These are phyloP conservation scores for Sanghuangporus sanghuang DNA, from an alignment of 1,284 basidiomycete species.

Conservation along the genomic window DNA sequence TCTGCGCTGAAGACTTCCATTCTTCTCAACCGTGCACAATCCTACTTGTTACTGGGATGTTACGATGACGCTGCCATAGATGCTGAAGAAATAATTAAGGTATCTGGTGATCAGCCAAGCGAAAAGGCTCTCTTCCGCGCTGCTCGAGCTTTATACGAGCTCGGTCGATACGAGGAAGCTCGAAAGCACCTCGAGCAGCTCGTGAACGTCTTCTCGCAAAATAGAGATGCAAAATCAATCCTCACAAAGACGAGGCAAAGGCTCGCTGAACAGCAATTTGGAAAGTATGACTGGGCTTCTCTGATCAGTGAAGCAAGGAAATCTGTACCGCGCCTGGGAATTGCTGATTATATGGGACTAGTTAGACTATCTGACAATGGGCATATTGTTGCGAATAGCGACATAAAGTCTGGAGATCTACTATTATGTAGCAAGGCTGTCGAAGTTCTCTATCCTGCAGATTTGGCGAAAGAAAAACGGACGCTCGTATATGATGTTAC, in stretches of 20 bases:
- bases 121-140: slow-evolving; percentile 17
- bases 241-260: slow-evolving; percentile 1
- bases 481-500: slow-evolving; percentile 11
- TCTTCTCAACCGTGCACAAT: slow-evolving; percentile 16
- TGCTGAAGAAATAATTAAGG: slow-evolving; percentile 1
- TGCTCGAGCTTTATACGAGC: slow-evolving; percentile 10
- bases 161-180: slow-evolving; percentile 7
- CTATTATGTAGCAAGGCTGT: slow-evolving; percentile 11
- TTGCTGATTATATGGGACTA: slow-evolving; percentile 12
- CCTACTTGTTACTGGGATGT: slow-evolving; percentile 4
- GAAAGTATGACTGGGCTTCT: slow-evolving; percentile 14
- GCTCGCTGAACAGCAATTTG: slow-evolving; percentile 10
- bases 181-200: slow-evolving; percentile 6
- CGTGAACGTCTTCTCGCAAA: slow-evolving; percentile 3
- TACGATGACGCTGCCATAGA: neutral
- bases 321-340: slow-evolving; percentile 3
- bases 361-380: slow-evolving; percentile 5
- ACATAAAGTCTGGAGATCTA: slow-evolving; percentile 15
- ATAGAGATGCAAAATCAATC: slow-evolving; percentile 7
- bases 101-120: slow-evolving; percentile 2
- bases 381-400: neutral
- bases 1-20: slow-evolving; percentile 7
- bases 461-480: slow-evolving; percentile 6
- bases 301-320: slow-evolving; percentile 13
- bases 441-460: slow-evolving; percentile 13